These are phyloP conservation scores for Saururus chinensis DNA, from an alignment of 164 flowering plant genomes.

Conservation along the genomic window DNA sequence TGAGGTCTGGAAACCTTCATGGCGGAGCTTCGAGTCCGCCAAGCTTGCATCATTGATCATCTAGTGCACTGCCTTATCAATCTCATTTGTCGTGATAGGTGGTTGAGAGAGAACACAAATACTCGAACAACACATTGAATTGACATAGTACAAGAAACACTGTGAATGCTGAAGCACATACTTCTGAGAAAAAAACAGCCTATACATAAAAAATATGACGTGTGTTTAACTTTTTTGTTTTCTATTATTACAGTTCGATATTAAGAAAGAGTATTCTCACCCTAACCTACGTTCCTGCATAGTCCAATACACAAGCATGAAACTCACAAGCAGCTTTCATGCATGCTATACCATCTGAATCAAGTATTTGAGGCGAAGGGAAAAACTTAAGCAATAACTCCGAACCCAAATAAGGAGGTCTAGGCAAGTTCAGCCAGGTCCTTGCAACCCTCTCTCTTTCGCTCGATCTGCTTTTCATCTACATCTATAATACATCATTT, in stretches of 20 bases:
- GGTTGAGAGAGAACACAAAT: too few relatives aligned
- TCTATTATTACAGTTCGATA: not conserved
- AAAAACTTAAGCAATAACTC: slow-evolving; percentile 51
- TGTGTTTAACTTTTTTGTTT: too few relatives aligned
- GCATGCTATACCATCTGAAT: slow-evolving; percentile 69
- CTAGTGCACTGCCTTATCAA: slow-evolving; percentile 85
- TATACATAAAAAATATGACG: not conserved
- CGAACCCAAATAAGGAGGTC: slow-evolving; percentile 72
- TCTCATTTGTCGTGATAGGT: too few relatives aligned
- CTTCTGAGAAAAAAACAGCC: not conserved
- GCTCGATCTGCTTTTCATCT: too few relatives aligned
- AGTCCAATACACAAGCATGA: slow-evolving; percentile 80
- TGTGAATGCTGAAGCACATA: too few relatives aligned
- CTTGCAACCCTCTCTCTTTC: too few relatives aligned
- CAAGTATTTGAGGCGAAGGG: slow-evolving; percentile 59
- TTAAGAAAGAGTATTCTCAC: slow-evolving; percentile 25
- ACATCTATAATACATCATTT: too few relatives aligned
- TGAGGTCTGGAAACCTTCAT: too few relatives aligned
- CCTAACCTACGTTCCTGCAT: slow-evolving; percentile 84
- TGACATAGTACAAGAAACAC: too few relatives aligned
- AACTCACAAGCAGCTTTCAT: slow-evolving; percentile 90
- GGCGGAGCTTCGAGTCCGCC: too few relatives aligned
- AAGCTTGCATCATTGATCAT: slow-evolving; percentile 96
- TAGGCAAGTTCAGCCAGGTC: too few relatives aligned
- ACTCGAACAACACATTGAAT: too few relatives aligned